Evolutionary conservation across 2,329 filamentous ascomycete genomes (phyloP), one percentile per base, ranked within the genome.

Genomic region (Malbranchea cinnamomea): DNA sequence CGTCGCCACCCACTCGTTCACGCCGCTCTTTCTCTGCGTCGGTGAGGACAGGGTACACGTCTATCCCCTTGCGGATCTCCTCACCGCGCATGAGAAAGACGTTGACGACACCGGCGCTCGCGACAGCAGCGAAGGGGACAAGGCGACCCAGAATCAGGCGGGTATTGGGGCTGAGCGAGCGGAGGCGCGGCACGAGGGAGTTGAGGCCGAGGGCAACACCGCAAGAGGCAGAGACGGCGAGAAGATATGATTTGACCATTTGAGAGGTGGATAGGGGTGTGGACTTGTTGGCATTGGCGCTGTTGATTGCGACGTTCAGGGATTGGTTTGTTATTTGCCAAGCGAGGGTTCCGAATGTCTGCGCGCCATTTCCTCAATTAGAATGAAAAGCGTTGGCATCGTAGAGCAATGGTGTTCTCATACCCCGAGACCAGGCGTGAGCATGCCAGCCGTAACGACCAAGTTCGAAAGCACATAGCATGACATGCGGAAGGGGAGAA

Each of bases 291-390:
- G 87, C 83, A 55, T 98, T 98, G 50, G 87, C 81, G 53, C 74
- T 84, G 68, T 98, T 98, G 67, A 98, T 87, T 42, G 83, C 87
- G 16, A 98, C 89, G 54, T 98, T 98, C 45, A 98, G 76, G 8
- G 85, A 94, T 62, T 98, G 89, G 59, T 98, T 98, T 42, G 80
- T 73, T 35, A 94, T 73, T 60, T 98, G 89, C 89, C 89, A 98
- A 41, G 78, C 76, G 21, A 95, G 66, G 4, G 83, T 94, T 30
- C 87, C 89, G 23, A 70, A 68, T 25, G 78, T 93, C 67, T 79
- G 41, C 8, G 20, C 8, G n/a, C 8, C 20, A n/a, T n/a, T 8
- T 8, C 8, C 12, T 6, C 18, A 24, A 14, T 22, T 22, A 22
- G 11, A 11, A 11, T 22, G 9, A 11, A 9, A 9, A 22, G 20